A percentile compares a stretch with the other conserved stretches of the same genome.
These are phyloP conservation scores for Sideroxylon spinosum DNA, from an alignment of 179 eudicot species.

Conservation along the genomic window DNA sequence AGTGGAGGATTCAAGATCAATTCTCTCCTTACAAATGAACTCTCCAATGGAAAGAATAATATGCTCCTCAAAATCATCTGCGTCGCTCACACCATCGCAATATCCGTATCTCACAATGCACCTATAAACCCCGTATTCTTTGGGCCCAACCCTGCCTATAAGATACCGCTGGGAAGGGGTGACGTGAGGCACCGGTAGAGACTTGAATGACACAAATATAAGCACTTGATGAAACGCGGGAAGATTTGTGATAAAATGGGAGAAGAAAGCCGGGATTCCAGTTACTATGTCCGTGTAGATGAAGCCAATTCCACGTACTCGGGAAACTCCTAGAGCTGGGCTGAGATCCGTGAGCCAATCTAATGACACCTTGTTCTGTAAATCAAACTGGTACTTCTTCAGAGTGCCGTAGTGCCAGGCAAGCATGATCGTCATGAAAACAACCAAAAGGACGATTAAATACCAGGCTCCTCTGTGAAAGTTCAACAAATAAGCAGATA, in stretches of 20 bases:
- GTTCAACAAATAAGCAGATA: slow-evolving; percentile 61
- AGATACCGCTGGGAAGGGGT: slow-evolving; percentile 52
- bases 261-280: slow-evolving; percentile 86
- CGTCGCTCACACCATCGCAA: slow-evolving; percentile 59
- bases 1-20: slow-evolving; percentile 27
- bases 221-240: slow-evolving; percentile 83
- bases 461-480: slow-evolving; percentile 77
- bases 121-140: slow-evolving; percentile 60
- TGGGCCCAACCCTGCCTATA: slow-evolving; percentile 76
- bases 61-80: slow-evolving; percentile 74
- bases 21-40: slow-evolving; percentile 43
- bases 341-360: slow-evolving; percentile 74
- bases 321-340: slow-evolving; percentile 65
- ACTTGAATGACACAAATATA: slow-evolving; percentile 66
- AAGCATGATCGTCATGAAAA: slow-evolving; percentile 63
- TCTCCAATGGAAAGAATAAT: slow-evolving; percentile 74
- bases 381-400: slow-evolving; percentile 68
- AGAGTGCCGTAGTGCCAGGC: slow-evolving; percentile 82
- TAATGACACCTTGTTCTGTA: slow-evolving; percentile 71
- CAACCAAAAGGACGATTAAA: slow-evolving; percentile 44
- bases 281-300: slow-evolving; percentile 69
- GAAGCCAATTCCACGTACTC: slow-evolving; percentile 87
- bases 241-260: slow-evolving; percentile 83
- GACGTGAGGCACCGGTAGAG: slow-evolving; percentile 61
- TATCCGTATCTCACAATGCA: slow-evolving; percentile 88